A percentile compares a stretch with the other conserved stretches of the same genome.
phyloP scores from a whole-genome alignment of 1,284 basidiomycete genomes.

The Apiotrichum laibachii region DNA sequence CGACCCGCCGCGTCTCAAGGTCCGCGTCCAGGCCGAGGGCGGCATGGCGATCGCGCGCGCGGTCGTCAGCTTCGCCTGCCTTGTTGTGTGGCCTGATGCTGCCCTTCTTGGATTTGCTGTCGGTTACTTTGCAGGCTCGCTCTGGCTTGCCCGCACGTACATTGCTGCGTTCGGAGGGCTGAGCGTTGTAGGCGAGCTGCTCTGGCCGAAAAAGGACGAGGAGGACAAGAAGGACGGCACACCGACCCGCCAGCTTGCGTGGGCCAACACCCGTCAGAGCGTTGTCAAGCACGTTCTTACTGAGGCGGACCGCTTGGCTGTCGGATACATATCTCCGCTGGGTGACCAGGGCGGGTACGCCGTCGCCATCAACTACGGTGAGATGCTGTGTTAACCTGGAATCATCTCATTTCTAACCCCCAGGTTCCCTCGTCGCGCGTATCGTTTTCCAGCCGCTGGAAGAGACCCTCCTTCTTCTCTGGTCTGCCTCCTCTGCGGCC shows the following conservation, averaged over 20 bases:
- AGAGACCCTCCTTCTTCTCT: slow-evolving; percentile 81
- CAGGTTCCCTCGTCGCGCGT: slow-evolving; percentile 84
- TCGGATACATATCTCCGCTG: slow-evolving; percentile 75
- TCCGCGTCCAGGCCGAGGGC: slow-evolving; percentile 79
- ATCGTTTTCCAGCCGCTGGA: slow-evolving; percentile 91
- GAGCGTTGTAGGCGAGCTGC: not conserved
- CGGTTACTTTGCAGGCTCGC: slow-evolving; percentile 73
- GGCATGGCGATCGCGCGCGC: slow-evolving; percentile 73
- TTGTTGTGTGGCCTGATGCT: slow-evolving; percentile 55
- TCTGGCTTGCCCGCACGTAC: slow-evolving; percentile 50
- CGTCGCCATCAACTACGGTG: slow-evolving; percentile 89
- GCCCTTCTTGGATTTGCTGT: slow-evolving; percentile 76
- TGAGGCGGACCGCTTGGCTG: slow-evolving; percentile 88
- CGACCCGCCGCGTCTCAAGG: slow-evolving; percentile 55
- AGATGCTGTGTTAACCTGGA: not conserved
- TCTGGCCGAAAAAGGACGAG: not conserved
- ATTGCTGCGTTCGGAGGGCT: slow-evolving; percentile 30
- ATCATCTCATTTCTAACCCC: slow-evolving; percentile 8
- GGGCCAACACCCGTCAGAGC: slow-evolving; percentile 62
- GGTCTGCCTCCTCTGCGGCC: slow-evolving; percentile 62
- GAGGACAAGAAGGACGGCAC: not conserved
- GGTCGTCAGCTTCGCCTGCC: slow-evolving; percentile 61
- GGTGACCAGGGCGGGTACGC: slow-evolving; percentile 91
- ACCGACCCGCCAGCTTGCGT: slow-evolving; percentile 31
- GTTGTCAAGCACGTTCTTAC: slow-evolving; percentile 91